phyloP scores from a whole-genome alignment of 306 rosid species.

The Fragaria vesca region DNA sequence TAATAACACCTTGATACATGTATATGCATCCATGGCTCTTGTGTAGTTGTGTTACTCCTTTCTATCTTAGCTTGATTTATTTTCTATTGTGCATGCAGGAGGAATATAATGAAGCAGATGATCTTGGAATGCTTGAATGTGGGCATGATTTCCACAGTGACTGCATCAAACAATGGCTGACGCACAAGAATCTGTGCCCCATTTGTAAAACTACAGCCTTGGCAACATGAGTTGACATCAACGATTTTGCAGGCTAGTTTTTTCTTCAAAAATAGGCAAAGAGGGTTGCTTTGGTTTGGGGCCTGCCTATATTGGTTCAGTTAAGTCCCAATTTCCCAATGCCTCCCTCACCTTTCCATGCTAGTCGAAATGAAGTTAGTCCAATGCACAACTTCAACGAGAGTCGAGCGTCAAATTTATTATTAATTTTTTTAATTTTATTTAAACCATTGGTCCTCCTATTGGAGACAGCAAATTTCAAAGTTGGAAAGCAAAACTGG shows the following conservation, averaged over 20 bases:
- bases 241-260: conserved; percentile 28
- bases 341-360: conserved; percentile 23
- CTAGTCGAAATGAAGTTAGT: conserved; percentile 18
- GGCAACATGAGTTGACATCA: conserved; percentile 44
- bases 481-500: conserved; percentile 36
- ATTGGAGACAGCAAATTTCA: conserved; percentile 38
- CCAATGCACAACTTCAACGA: conserved; percentile 18
- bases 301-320: conserved; percentile 3
- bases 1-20: conserved; percentile 17
- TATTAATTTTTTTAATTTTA: conserved; percentile 30
- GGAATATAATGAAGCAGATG: conserved; percentile 63
- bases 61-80: conserved; percentile 20
- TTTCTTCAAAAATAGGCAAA: conserved; percentile 16
- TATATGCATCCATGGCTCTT: not conserved
- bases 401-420: conserved; percentile 18
- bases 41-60: not conserved
- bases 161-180: conserved; percentile 87
- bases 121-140: conserved; percentile 71
- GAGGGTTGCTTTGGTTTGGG: conserved; percentile 18
- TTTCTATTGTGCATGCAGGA: conserved; percentile 49
- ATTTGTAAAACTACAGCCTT: conserved; percentile 89
- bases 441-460: conserved; percentile 40
- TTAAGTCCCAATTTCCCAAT: not conserved
- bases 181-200: conserved; percentile 88
- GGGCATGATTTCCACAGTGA: conserved; percentile 76